Percentiles rank a stretch among this genome's conserved stretches.
phyloP scores from a whole-genome alignment of 768 basidiomycete genomes.

The Mycena galopus region DNA sequence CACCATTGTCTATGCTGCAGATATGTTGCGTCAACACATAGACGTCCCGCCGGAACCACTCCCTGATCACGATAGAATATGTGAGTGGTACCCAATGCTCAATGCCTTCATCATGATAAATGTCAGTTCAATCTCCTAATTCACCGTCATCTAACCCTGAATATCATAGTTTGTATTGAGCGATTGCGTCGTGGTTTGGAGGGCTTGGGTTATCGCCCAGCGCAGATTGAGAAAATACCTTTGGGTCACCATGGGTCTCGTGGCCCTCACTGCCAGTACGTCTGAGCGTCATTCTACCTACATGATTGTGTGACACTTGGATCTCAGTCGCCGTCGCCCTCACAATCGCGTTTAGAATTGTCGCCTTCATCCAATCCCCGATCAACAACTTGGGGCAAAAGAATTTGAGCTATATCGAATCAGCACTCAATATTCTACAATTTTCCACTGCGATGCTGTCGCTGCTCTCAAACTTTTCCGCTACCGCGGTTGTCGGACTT shows the following conservation, averaged over 20 bases:
- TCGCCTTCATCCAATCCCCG: not conserved
- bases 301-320: too few species aligned
- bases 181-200: conserved; percentile 28
- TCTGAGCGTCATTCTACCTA: too few species aligned
- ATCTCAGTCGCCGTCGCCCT: too few species aligned
- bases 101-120: conserved; percentile 19
- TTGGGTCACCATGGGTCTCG: conserved; percentile 11
- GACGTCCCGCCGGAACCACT: too few species aligned
- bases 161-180: conserved; percentile 6
- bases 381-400: not conserved
- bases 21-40: not conserved
- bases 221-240: conserved; percentile 19
- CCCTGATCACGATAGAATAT: not conserved
- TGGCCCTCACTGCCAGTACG: conserved; percentile 16
- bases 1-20: not conserved
- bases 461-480: not conserved
- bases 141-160: not conserved
- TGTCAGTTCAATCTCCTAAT: conserved; percentile 6
- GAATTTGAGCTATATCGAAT: not conserved
- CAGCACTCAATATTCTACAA: not conserved
- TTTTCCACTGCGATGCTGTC: not conserved
- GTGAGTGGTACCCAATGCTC: conserved; percentile 18
- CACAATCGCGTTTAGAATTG: not conserved
- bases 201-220: conserved; percentile 16
- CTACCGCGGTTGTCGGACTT: not conserved